Percentiles rank a stretch among this genome's conserved stretches.
Evolutionary conservation across 2,329 filamentous ascomycete species (phyloP).

Genomic region (Colletotrichum salicis): DNA sequence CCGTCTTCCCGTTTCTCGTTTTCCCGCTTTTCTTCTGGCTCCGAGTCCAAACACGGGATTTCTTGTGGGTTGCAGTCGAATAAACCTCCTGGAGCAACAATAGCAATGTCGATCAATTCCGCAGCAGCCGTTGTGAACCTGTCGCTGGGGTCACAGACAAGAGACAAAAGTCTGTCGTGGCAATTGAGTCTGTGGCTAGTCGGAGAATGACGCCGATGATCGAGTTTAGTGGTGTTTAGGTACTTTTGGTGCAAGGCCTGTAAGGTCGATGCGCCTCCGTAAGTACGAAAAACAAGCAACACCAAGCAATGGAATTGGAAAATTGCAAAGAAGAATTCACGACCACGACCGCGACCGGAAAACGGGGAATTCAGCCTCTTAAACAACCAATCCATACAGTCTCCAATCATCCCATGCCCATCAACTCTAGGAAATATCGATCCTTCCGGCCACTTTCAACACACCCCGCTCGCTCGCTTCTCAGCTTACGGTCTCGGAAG

Average conservation of each 20-base stretch:
- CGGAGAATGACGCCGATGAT: not conserved
- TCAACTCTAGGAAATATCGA: constrained; percentile 11
- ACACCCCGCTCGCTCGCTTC: constrained; percentile 6
- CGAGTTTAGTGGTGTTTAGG: not conserved
- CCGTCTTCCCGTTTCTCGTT: not conserved
- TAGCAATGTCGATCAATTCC: constrained; percentile 5
- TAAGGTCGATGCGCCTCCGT: not conserved
- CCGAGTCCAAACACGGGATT: not conserved
- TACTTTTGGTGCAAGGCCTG: not conserved
- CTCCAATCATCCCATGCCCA: constrained; percentile 4
- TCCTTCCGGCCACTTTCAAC: constrained; percentile 15
- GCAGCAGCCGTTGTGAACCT: not conserved
- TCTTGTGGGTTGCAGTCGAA: not conserved
- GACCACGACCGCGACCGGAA: not conserved
- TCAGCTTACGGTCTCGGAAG: constrained; percentile 30
- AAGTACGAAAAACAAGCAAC: constrained; percentile 22
- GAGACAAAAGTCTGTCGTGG: not conserved
- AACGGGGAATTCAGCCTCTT: constrained; percentile 26
- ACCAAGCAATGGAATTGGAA: constrained; percentile 8
- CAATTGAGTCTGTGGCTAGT: not conserved
- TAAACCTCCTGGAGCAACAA: not conserved
- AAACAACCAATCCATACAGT: constrained; percentile 12
- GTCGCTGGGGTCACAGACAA: not conserved
- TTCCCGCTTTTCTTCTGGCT: not conserved
- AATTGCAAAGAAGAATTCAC: not conserved